A percentile compares a stretch with the other conserved stretches of the same genome.
phyloP scores from a whole-genome alignment of 306 rosid genomes.

The Prunus campanulata region DNA sequence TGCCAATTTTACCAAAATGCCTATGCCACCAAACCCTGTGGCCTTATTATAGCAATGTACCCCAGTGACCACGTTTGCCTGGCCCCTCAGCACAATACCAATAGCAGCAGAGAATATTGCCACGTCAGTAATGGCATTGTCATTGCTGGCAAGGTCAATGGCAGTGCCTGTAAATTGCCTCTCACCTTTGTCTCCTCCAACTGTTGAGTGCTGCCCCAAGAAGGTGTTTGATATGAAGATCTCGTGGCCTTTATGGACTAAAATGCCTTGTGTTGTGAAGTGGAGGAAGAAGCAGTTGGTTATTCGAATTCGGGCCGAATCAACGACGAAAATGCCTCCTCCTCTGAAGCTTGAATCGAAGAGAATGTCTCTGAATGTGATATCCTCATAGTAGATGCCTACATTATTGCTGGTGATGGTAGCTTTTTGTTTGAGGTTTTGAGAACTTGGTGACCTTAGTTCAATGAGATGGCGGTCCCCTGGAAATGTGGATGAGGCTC shows the following conservation, averaged over 20 bases:
- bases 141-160: constrained; percentile 50
- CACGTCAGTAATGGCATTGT: constrained; percentile 48
- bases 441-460: constrained; percentile 44
- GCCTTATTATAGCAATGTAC: constrained; percentile 73
- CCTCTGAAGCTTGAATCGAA: constrained; percentile 61
- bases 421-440: neutral
- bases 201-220: constrained; percentile 60
- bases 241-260: constrained; percentile 58
- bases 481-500: constrained; percentile 67
- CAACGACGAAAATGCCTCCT: constrained; percentile 49
- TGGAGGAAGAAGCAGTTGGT: constrained; percentile 64
- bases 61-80: constrained; percentile 60
- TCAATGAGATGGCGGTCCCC: constrained; percentile 56
- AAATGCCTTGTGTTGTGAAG: constrained; percentile 59
- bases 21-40: constrained; percentile 54
- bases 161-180: constrained; percentile 45
- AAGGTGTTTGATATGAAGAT: constrained; percentile 55
- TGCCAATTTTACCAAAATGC: constrained; percentile 52
- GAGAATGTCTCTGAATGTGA: constrained; percentile 59
- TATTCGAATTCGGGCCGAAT: constrained; percentile 56
- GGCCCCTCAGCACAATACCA: constrained; percentile 59
- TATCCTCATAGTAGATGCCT: constrained; percentile 58
- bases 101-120: constrained; percentile 50
- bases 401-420: neutral
- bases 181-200: constrained; percentile 52